Base-by-base conservation (phyloP, 371 early-diverging fungal genomes). In the Umbelopsis sp. region DNA sequence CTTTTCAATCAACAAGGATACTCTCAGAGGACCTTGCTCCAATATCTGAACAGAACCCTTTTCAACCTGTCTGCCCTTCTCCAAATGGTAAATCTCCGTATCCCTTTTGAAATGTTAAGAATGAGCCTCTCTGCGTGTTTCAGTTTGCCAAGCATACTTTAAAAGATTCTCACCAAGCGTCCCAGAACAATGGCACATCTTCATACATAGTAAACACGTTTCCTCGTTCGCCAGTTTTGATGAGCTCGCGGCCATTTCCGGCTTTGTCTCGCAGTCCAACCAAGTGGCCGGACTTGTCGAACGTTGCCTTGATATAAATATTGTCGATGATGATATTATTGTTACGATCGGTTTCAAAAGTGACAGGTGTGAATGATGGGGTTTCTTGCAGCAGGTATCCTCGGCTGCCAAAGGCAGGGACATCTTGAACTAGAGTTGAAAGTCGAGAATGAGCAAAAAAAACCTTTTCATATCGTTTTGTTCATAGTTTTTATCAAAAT, bases 21-120 rank as follows among this genome's bases (percentile, higher is more conserved):
- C 94, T 16, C 94, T 82, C 18, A 96, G 72, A 5, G 97, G 97
- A 0, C 99, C 97, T 11, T 85, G 78, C 65, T 97, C 97, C 4
- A 81, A 53, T 7, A 86, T 80, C 65, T 86, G 81, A 10, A 84
- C 71, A 0, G 84, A 81, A 0, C 84, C 84, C 50, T 77, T 66
- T 37, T 74, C 73, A 5, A 73, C 67, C 35, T 81, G 81, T 71
- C 83, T 86, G 11, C 87, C 83, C 70, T 95, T 96, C 70, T 96
- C 95, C 14, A 94, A 80, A 74, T 94, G 94, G 75, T 94, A 96
- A 8, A 96, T 87, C 70, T 98, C 97, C 8, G 41, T 48, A 48
- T 66, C 29, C 8, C 84, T 76, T 67, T 10, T 7, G 2, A 7
- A 12, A 41, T 7, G 7, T 41, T 1, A 41, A 41, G 7, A 29